phyloP scores from a whole-genome alignment of 768 basidiomycete species.

The Collybiopsis confluens region DNA sequence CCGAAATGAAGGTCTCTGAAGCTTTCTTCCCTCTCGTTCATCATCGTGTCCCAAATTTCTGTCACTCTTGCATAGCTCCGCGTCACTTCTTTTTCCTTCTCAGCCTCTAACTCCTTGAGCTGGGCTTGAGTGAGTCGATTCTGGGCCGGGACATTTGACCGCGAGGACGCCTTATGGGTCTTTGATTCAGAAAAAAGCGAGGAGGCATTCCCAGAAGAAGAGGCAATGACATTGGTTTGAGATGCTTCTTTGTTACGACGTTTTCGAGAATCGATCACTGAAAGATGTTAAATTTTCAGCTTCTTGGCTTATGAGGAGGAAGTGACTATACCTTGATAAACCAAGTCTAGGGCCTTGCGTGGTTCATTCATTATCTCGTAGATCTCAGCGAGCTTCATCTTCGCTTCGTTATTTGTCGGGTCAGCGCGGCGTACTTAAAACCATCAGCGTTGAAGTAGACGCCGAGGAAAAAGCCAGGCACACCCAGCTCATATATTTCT shows the following conservation, averaged over 20 bases:
- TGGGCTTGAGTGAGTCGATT: slow-evolving; percentile 55
- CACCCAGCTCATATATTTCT: slow-evolving; percentile 81
- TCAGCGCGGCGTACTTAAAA: slow-evolving; percentile 66
- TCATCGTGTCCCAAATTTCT: slow-evolving; percentile 58
- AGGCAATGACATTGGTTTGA: slow-evolving; percentile 6
- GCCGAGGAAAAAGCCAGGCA: neutral
- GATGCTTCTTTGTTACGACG: slow-evolving; percentile 31
- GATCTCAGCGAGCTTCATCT: slow-evolving; percentile 86
- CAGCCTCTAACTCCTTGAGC: slow-evolving; percentile 56
- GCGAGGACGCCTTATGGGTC: slow-evolving; percentile 23
- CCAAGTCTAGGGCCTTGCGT: slow-evolving; percentile 75
- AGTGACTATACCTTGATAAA: slow-evolving; percentile 77
- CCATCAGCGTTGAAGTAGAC: neutral
- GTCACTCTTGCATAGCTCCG: slow-evolving; percentile 55
- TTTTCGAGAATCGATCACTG: slow-evolving; percentile 61
- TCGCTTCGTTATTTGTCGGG: slow-evolving; percentile 74
- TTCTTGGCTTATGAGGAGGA: neutral
- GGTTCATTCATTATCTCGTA: slow-evolving; percentile 83
- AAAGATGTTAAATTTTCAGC: neutral
- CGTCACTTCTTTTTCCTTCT: slow-evolving; percentile 62
- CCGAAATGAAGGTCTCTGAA: slow-evolving; percentile 12
- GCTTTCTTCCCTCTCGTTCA: slow-evolving; percentile 23
- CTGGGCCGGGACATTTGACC: slow-evolving; percentile 18
- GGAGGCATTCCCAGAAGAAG: slow-evolving; percentile 2
- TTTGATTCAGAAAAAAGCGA: slow-evolving; percentile 62